Evolutionary conservation across 2,329 filamentous ascomycete species (phyloP), one percentile per base, ranked within the genome.

Genomic region (Pseudogymnoascus sp.): DNA sequence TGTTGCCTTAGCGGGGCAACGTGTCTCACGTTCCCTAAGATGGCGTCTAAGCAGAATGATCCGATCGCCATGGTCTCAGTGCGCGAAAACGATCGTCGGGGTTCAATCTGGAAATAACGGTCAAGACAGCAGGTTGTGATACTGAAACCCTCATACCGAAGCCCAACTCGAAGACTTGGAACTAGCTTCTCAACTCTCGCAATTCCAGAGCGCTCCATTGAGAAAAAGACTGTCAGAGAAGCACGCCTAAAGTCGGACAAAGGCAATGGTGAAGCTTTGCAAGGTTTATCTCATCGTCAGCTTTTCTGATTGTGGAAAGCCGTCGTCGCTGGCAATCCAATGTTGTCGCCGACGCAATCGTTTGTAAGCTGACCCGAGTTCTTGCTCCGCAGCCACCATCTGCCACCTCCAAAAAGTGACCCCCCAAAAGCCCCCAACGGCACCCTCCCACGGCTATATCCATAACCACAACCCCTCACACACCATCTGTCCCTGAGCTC

Each of bases 401-500:
- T 31, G n/a, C n/a, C 50, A 18, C 50, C n/a, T 56, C n/a, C 50
- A 28, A 56, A 56, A 53, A 34, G n/a, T 12, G 7, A 25, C n/a
- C 50, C 50, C 50, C 25, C 28, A 31, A 31, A 11, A 31, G 28
- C 28, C 8, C 28, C 28, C 28, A 53, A 53, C 46, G 46, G n/a
- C 46, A 56, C 46, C 46, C 46, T 56, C 50, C 16, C 28, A 56
- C 10, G 50, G 50, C 50, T 56, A 34, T 56, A 56, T 56, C 25
- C 28, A 56, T 34, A 34, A 18, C 16, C 28, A 28, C n/a, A 56
- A 8, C n/a, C 28, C 50, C 50, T 34, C 50, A 3, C 50, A 18
- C 50, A 56, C 50, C 25, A 56, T 34, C 50, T 14, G 28, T 16
- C 50, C 50, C 28, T 56, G 50, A 34, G 28, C 16, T 56, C 50